phyloP scores from a whole-genome alignment of 176 grass and related monocot species.

The Areca catechu region DNA sequence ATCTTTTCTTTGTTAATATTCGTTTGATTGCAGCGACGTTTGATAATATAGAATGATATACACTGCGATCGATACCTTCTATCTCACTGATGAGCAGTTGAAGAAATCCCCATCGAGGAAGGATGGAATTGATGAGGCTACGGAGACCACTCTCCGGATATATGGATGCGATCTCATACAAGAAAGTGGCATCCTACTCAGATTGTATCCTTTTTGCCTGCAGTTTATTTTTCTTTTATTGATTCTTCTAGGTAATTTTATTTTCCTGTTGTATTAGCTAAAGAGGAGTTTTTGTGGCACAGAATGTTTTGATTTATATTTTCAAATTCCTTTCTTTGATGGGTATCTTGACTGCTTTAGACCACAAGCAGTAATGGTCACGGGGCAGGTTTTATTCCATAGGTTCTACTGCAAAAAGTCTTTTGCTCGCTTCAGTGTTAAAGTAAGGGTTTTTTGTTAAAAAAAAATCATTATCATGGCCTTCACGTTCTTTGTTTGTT shows the following conservation, averaged over 20 bases:
- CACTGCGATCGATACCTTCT: constrained; percentile 85
- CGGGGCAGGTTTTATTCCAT: constrained; percentile 82
- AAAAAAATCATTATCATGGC: too few relatives aligned
- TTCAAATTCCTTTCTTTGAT: background rate
- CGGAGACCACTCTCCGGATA: constrained; percentile 57
- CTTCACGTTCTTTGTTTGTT: too few relatives aligned
- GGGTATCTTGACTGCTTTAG: constrained; percentile 41
- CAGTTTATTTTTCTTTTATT: background rate
- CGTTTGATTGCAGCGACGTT: too few relatives aligned
- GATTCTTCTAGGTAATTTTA: background rate
- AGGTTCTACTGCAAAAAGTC: constrained; percentile 96
- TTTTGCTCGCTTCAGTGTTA: constrained; percentile 82
- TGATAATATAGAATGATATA: constrained; percentile 48
- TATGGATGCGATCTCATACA: constrained; percentile 95
- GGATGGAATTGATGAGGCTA: constrained; percentile 78
- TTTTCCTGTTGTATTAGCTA: too few relatives aligned
- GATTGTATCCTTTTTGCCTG: constrained; percentile 58
- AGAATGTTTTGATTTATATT: background rate
- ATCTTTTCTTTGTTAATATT: too few relatives aligned
- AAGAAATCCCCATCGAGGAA: constrained; percentile 73
- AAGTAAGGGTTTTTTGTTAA: too few relatives aligned
- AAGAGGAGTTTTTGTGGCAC: too few relatives aligned
- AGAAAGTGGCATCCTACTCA: constrained; percentile 84
- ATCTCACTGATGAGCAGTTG: constrained; percentile 72
- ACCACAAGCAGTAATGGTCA: constrained; percentile 95